A percentile compares a stretch with the other conserved stretches of the same genome.
Conservation (phyloP, 1,139 yeast genomes). For the Kluyveromyces sp. region DNA sequence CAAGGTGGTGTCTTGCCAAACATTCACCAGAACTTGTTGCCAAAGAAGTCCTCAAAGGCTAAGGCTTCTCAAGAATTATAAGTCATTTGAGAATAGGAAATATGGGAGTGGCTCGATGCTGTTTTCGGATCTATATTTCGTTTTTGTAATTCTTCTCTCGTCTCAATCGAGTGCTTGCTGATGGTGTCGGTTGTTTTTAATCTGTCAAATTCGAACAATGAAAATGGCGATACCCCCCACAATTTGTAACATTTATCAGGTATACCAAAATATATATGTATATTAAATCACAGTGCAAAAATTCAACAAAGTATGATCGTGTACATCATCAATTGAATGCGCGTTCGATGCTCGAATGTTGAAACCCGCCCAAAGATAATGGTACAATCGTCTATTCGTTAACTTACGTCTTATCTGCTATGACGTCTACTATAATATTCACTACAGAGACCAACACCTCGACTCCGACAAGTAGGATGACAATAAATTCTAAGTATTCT, state of each 20-base stretch:
- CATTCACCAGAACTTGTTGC: conserved; percentile 91
- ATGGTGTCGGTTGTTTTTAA: not conserved
- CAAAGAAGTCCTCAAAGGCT: conserved; percentile 81
- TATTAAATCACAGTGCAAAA: not conserved
- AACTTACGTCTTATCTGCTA: conserved; percentile 25
- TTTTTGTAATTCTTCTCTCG: not conserved
- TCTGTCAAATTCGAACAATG: not conserved
- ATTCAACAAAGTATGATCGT: not conserved
- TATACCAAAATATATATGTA: conserved; percentile 1
- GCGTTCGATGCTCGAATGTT: not conserved
- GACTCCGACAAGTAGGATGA: conserved; percentile 85
- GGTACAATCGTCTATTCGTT: too few relatives aligned
- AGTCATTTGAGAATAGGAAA: conserved; percentile 16
- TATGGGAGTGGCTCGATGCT: not conserved
- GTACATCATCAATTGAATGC: not conserved
- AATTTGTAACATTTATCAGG: conserved; percentile 5
- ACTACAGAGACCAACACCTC: conserved; percentile 84
- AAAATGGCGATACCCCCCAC: not conserved
- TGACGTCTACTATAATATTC: conserved; percentile 47
- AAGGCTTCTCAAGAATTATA: conserved; percentile 87
- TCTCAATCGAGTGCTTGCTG: not conserved
- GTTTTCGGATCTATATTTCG: not conserved
- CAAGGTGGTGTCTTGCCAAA: conserved; percentile 99
- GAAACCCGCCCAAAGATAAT: not conserved
- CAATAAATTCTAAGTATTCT: conserved; percentile 87